These are phyloP conservation scores for Kwoniella dejecticola DNA, from an alignment of 768 basidiomycete genomes.

Conservation along the genomic window DNA sequence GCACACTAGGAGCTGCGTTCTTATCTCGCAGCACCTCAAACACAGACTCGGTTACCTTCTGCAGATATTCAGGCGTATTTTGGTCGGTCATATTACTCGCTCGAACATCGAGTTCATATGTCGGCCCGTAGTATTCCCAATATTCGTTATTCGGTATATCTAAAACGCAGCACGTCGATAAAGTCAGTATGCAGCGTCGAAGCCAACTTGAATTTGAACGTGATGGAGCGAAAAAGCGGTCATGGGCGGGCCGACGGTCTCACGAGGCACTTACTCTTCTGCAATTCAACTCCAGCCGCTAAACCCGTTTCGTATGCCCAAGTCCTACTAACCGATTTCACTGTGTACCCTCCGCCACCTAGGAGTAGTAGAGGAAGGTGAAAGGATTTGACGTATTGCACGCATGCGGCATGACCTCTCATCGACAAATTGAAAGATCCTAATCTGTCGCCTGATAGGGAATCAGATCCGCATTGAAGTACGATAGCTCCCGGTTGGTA, in stretches of 20 bases:
- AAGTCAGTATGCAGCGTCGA: too few species aligned
- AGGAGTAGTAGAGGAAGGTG: constrained; percentile 89
- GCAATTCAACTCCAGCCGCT: constrained; percentile 94
- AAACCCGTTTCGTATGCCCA: constrained; percentile 99
- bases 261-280: constrained; percentile 71
- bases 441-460: constrained; percentile 91
- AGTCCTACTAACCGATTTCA: constrained; percentile 92
- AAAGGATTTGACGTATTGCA: constrained; percentile 95
- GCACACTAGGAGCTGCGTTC: constrained; percentile 87
- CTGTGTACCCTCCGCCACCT: constrained; percentile 97
- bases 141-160: constrained; percentile 99
- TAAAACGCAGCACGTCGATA: constrained; percentile 55
- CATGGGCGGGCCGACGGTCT: too few species aligned
- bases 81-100: constrained; percentile 92
- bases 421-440: constrained; percentile 96
- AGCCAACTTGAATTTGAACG: too few species aligned
- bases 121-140: constrained; percentile 98
- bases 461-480: constrained; percentile 96
- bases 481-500: constrained; percentile 95
- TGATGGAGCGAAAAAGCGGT: too few species aligned
- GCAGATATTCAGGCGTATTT: constrained; percentile 88
- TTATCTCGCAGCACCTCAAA: constrained; percentile 84
- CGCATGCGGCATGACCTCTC: constrained; percentile 96
- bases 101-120: constrained; percentile 92
- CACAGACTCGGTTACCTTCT: constrained; percentile 87